Evolutionary conservation across 371 early-diverging fungal genomes (phyloP).

Genomic region (Paraphysoderma sedebokerense): DNA sequence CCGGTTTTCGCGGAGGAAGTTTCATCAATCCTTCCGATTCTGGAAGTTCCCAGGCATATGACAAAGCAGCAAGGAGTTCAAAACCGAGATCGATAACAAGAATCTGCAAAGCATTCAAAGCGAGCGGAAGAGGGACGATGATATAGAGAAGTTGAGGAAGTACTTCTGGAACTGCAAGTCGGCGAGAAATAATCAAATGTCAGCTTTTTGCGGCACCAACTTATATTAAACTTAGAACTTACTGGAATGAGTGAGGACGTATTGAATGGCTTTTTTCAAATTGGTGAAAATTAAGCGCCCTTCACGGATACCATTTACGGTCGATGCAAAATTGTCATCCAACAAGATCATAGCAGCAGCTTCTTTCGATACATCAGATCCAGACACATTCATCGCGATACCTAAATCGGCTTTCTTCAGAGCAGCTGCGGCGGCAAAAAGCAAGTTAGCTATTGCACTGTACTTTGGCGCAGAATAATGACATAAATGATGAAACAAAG

Average conservation of each 20-base stretch:
- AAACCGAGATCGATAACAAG: constrained; percentile 84
- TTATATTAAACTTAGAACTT: background rate
- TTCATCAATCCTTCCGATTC: constrained; percentile 74
- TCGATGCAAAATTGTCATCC: constrained; percentile 87
- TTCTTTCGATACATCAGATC: constrained; percentile 91
- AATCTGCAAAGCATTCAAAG: constrained; percentile 66
- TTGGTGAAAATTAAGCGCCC: constrained; percentile 90
- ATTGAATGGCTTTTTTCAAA: constrained; percentile 82
- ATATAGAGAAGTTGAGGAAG: constrained; percentile 65
- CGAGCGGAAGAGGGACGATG: constrained; percentile 72
- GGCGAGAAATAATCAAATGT: background rate
- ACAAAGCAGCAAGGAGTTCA: constrained; percentile 68
- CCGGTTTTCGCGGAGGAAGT: constrained; percentile 75
- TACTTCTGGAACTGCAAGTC: constrained; percentile 51
- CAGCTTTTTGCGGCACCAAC: background rate
- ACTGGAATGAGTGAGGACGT: constrained; percentile 80
- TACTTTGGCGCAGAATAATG: background rate
- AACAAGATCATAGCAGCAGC: constrained; percentile 93
- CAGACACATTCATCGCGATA: constrained; percentile 88
- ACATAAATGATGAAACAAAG: background rate
- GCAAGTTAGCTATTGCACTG: background rate
- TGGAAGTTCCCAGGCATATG: constrained; percentile 85
- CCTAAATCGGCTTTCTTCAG: constrained; percentile 92
- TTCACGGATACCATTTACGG: constrained; percentile 75
- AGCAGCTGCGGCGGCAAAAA: constrained; percentile 60